A percentile compares a stretch with the other conserved stretches of the same genome.
Evolutionary conservation across 2,329 filamentous ascomycete genomes (phyloP).

Genomic region (Pochonia chlamydosporia): DNA sequence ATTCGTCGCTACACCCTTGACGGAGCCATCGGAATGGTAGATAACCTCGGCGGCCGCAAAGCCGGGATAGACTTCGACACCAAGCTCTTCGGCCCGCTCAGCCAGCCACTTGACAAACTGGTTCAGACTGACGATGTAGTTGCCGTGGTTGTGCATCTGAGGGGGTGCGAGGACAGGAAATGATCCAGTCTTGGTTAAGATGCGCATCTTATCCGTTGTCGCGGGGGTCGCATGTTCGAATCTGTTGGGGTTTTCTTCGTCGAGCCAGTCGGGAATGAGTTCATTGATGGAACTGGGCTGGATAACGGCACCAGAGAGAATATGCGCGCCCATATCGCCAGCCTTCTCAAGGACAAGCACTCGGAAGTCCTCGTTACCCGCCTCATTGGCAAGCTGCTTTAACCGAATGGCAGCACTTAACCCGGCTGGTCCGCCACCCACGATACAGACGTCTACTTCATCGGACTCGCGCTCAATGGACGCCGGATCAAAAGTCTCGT

Average conservation of each 20-base stretch:
- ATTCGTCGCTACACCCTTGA: constrained; percentile 92
- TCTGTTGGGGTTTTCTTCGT: constrained; percentile 77
- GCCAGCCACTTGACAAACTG: constrained; percentile 94
- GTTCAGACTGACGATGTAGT: constrained; percentile 94
- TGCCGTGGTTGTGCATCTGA: constrained; percentile 97
- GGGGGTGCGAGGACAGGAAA: constrained; percentile 83
- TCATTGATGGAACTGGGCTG: constrained; percentile 85
- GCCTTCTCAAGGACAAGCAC: constrained; percentile 93
- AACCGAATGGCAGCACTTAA: constrained; percentile 88
- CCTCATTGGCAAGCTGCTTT: constrained; percentile 91
- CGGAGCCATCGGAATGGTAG: constrained; percentile 79
- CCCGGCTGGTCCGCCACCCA: constrained; percentile 92
- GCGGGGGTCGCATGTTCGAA: constrained; percentile 87
- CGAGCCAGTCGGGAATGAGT: constrained; percentile 88
- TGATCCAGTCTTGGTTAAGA: constrained; percentile 74
- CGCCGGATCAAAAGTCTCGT: constrained; percentile 59
- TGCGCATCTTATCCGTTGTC: constrained; percentile 81
- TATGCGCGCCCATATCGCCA: constrained; percentile 89
- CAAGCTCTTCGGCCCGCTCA: constrained; percentile 91
- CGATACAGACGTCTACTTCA: constrained; percentile 92
- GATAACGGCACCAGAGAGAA: constrained; percentile 91
- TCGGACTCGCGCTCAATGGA: constrained; percentile 81
- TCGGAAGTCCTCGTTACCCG: constrained; percentile 91
- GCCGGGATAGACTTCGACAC: constrained; percentile 92
- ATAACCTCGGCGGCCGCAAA: constrained; percentile 93